These are phyloP conservation scores for Camellia lanceoleosa DNA, from an alignment of 148 eudicot species.

Conservation along the genomic window DNA sequence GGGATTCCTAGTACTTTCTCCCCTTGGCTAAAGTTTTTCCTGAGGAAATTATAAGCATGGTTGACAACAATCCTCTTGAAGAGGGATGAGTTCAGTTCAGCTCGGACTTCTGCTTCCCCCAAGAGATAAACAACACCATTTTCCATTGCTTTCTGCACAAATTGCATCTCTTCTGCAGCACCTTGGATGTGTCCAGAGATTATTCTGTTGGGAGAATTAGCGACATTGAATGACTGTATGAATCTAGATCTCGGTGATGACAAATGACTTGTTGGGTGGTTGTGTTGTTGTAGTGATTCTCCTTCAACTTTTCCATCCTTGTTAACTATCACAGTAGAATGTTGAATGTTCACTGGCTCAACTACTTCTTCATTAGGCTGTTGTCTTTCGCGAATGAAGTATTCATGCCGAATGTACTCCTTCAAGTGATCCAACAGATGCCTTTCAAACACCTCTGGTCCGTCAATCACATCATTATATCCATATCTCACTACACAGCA, in stretches of 20 bases:
- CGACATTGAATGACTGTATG: conserved; percentile 11
- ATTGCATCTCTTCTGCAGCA: not conserved
- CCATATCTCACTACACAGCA: conserved; percentile 40
- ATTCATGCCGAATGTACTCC: conserved; percentile 43
- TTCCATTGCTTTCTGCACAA: conserved; percentile 34
- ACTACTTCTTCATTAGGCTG: not conserved
- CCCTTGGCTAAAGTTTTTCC: conserved; percentile 46
- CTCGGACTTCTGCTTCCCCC: conserved; percentile 35
- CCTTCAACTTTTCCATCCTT: too few relatives aligned
- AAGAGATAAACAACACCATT: conserved; percentile 41
- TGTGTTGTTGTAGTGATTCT: conserved; percentile 3
- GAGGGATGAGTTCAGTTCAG: conserved; percentile 34
- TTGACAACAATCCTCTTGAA: conserved; percentile 44
- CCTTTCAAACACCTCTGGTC: conserved; percentile 37
- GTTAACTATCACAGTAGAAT: too few relatives aligned
- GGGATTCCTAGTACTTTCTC: conserved; percentile 39
- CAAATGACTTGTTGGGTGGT: not conserved
- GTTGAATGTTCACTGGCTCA: not conserved
- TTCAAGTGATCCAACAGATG: conserved; percentile 29
- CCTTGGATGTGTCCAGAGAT: conserved; percentile 13
- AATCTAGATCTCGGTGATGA: conserved; percentile 23
- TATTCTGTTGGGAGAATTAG: conserved; percentile 21
- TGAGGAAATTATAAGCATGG: conserved; percentile 42
- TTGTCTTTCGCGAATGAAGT: conserved; percentile 18
- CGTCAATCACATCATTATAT: conserved; percentile 42